These are phyloP conservation scores for Paecilomyces dactylethromorphus DNA, from an alignment of 2,329 filamentous ascomycete genomes.

Conservation along the genomic window DNA sequence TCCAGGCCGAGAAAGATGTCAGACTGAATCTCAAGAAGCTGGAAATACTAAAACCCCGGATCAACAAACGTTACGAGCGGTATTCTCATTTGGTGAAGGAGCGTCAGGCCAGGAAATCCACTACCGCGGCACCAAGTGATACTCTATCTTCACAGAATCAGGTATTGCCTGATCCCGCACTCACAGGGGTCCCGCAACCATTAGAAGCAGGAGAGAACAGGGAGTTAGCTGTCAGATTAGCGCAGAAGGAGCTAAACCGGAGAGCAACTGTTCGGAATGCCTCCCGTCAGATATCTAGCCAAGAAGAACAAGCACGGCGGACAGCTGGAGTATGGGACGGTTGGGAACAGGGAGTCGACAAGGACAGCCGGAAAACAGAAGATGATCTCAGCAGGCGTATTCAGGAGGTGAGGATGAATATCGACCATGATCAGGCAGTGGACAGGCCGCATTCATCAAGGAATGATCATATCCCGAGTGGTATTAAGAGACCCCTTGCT, in stretches of 20 bases:
- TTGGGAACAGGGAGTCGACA: slow-evolving; percentile 42
- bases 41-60: slow-evolving; percentile 71
- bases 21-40: slow-evolving; percentile 61
- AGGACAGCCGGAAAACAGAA: slow-evolving; percentile 24
- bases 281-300: slow-evolving; percentile 50
- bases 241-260: slow-evolving; percentile 63
- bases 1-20: slow-evolving; percentile 56
- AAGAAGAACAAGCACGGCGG: slow-evolving; percentile 52
- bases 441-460: slow-evolving; percentile 3
- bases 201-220: slow-evolving; percentile 65
- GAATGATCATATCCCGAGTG: slow-evolving; percentile 4
- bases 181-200: slow-evolving; percentile 53
- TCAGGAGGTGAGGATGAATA: slow-evolving; percentile 41
- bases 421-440: slow-evolving; percentile 18
- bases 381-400: slow-evolving; percentile 47
- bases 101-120: slow-evolving; percentile 37
- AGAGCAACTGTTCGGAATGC: slow-evolving; percentile 57
- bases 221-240: slow-evolving; percentile 70
- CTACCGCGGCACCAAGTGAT: slow-evolving; percentile 6
- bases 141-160: slow-evolving; percentile 10
- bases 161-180: slow-evolving; percentile 48
- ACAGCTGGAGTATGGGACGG: slow-evolving; percentile 48
- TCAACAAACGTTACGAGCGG: slow-evolving; percentile 63
- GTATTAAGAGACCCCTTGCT: slow-evolving; percentile 7
- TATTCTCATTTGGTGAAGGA: slow-evolving; percentile 52